phyloP scores from a whole-genome alignment of 116 monocot genomes.

The Dioscorea cayenensis region DNA sequence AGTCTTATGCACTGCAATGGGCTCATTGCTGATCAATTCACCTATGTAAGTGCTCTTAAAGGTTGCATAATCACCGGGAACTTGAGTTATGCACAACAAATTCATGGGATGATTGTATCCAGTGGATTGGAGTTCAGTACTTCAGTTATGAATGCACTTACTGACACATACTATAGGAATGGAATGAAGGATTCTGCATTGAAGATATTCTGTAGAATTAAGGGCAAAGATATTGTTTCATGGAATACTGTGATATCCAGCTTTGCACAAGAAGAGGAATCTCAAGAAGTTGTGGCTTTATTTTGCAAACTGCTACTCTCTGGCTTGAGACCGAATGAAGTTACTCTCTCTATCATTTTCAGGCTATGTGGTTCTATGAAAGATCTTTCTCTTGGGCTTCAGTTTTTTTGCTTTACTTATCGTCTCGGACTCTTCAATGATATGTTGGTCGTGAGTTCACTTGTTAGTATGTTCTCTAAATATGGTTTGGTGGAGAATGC shows the following conservation, averaged over 20 bases:
- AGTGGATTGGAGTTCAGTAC: constrained; percentile 11
- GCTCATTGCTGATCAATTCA: constrained; percentile 14
- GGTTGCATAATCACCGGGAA: constrained; percentile 8
- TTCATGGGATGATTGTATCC: constrained; percentile 22
- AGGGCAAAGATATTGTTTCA: constrained; percentile 30
- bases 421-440: constrained; percentile 12
- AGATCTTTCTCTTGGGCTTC: constrained; percentile 19
- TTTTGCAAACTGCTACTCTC: constrained; percentile 12
- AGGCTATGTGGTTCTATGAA: constrained; percentile 20
- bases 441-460: constrained; percentile 16
- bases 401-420: constrained; percentile 25
- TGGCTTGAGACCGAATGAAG: constrained; percentile 24
- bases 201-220: constrained; percentile 13
- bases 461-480: constrained; percentile 27
- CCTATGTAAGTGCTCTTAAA: constrained; percentile 25
- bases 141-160: constrained; percentile 28
- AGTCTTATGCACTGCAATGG: constrained; percentile 14
- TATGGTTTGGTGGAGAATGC: constrained; percentile 17
- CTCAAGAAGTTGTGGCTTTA: constrained; percentile 2
- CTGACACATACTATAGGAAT: constrained; percentile 20
- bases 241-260: constrained; percentile 31
- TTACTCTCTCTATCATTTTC: constrained; percentile 26
- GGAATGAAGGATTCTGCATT: constrained; percentile 18
- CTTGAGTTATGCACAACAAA: constrained; percentile 13
- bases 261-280: constrained; percentile 17